phyloP scores from a whole-genome alignment of 805 yeast species.

The Tetrapisispora fleetii region DNA sequence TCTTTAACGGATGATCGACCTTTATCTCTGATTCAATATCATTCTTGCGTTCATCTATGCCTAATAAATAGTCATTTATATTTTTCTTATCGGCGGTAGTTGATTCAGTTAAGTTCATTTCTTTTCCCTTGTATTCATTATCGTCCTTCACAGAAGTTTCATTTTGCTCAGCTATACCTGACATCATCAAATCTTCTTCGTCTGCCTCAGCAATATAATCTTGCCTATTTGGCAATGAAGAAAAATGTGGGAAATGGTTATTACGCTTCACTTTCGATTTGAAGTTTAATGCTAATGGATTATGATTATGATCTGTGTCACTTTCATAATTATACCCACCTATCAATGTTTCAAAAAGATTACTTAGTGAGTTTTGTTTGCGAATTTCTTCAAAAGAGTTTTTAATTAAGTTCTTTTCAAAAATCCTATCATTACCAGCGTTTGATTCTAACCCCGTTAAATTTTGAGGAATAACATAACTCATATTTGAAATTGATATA shows the following conservation, averaged over 20 bases:
- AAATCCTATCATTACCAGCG: constrained; percentile 5
- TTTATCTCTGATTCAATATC: not conserved
- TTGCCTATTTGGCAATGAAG: not conserved
- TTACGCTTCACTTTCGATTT: constrained; percentile 7
- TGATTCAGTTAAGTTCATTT: not conserved
- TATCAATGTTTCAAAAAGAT: constrained; percentile 12
- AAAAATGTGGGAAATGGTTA: constrained; percentile 6
- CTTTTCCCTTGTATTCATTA: not conserved
- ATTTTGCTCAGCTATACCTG: constrained; percentile 10
- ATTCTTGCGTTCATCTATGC: not conserved
- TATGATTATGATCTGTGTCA: constrained; percentile 6
- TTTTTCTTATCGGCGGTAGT: not conserved
- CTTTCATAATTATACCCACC: constrained; percentile 7
- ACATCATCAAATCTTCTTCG: constrained; percentile 26
- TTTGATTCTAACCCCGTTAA: not conserved
- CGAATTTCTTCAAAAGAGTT: constrained; percentile 25
- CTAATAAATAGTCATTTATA: not conserved
- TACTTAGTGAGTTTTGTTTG: constrained; percentile 10
- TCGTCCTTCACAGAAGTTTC: not conserved
- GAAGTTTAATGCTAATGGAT: constrained; percentile 18
- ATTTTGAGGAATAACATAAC: constrained; percentile 1
- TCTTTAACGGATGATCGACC: not conserved
- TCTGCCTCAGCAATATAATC: constrained; percentile 9
- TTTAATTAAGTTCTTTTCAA: constrained; percentile 20
- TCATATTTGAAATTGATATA: constrained; percentile 15